Conservation (phyloP, 2,329 filamentous ascomycete genomes). For the Aspergillus pseudoterreus region DNA sequence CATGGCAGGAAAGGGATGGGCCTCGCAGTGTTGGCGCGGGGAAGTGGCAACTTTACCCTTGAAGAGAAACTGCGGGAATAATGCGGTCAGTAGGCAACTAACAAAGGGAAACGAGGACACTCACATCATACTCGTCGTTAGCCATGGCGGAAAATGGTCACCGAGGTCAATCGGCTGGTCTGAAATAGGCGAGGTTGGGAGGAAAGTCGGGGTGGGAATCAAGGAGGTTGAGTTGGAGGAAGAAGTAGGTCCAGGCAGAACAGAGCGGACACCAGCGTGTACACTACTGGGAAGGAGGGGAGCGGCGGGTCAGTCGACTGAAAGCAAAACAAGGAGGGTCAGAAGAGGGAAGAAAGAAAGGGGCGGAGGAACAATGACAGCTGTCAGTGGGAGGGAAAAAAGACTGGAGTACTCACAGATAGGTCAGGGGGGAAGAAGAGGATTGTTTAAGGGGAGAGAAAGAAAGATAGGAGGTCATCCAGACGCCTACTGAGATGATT, state of each 20-base stretch:
- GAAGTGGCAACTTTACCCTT: slow-evolving; percentile 65
- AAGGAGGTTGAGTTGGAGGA: slow-evolving; percentile 17
- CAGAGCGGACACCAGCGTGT: slow-evolving; percentile 12
- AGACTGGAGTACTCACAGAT: not conserved
- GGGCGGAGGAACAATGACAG: not conserved
- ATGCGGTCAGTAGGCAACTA: slow-evolving; percentile 15
- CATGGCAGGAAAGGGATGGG: slow-evolving; percentile 13
- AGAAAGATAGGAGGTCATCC: slow-evolving; percentile 22
- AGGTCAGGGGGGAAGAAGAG: not conserved
- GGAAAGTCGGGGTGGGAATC: slow-evolving; percentile 7
- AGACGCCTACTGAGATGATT: slow-evolving; percentile 12
- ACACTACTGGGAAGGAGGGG: slow-evolving; percentile 9
- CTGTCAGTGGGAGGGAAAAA: not conserved
- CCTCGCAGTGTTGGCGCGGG: slow-evolving; percentile 17
- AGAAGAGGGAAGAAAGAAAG: not conserved
- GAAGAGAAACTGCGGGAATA: slow-evolving; percentile 78
- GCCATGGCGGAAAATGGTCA: slow-evolving; percentile 62
- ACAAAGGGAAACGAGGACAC: slow-evolving; percentile 33
- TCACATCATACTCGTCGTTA: slow-evolving; percentile 99
- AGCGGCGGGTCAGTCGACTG: slow-evolving; percentile 10
- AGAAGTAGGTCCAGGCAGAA: slow-evolving; percentile 8
- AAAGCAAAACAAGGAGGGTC: not conserved
- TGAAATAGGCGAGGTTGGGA: slow-evolving; percentile 17
- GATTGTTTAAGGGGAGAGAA: slow-evolving; percentile 4
- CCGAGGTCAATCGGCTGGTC: slow-evolving; percentile 19